These are phyloP conservation scores for Trichoderma oligosporum DNA, from an alignment of 2,329 filamentous ascomycete species.

Conservation along the genomic window DNA sequence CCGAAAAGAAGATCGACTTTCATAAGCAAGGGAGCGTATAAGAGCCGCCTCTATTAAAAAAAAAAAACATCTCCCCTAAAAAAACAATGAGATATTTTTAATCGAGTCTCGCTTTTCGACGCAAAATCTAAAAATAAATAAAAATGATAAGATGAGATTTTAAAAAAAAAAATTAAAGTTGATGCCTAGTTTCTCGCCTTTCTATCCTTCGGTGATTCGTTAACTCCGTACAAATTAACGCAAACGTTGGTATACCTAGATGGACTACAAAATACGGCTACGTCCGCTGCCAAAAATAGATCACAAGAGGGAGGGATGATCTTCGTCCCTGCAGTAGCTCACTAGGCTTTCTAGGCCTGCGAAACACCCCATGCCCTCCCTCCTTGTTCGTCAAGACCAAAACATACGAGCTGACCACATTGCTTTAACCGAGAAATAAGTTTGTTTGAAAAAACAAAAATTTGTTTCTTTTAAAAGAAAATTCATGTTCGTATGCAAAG, in stretches of 20 bases:
- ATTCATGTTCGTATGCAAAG: neutral
- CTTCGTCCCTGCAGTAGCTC: constrained; percentile 9
- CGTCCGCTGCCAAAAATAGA: constrained; percentile 14
- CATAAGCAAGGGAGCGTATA: neutral
- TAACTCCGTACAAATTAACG: too few relatives aligned
- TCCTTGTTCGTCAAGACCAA: neutral
- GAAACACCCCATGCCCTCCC: neutral
- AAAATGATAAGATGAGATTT: constrained; percentile 1
- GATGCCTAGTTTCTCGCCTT: neutral
- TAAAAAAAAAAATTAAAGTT: neutral
- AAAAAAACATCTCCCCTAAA: too few relatives aligned
- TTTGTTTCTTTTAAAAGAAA: neutral
- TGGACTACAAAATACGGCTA: too few relatives aligned
- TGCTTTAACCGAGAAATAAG: neutral
- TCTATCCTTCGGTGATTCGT: too few relatives aligned
- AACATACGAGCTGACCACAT: neutral
- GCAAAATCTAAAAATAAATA: neutral
- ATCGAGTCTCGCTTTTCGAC: neutral
- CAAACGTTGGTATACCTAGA: too few relatives aligned
- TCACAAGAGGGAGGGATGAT: neutral
- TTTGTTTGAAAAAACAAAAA: neutral
- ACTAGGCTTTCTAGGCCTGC: too few relatives aligned
- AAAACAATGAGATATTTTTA: too few relatives aligned
- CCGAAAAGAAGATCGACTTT: neutral
- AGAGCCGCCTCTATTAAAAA: neutral